Evolutionary conservation across 2,329 filamentous ascomycete genomes (phyloP), one percentile per base, ranked within the genome.

Genomic region (Aspergillus fijiensis): DNA sequence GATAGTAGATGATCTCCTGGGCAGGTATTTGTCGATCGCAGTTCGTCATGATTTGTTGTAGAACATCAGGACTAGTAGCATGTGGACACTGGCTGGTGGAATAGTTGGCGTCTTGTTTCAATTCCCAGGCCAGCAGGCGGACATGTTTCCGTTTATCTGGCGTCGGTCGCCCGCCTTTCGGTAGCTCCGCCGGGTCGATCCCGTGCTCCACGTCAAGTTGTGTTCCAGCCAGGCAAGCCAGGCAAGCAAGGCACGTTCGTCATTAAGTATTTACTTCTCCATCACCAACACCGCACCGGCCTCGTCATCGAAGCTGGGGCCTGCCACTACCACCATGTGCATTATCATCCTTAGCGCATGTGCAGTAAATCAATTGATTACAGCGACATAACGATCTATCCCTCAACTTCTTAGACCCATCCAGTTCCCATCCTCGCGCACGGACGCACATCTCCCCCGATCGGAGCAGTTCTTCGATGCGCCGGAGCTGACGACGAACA

Each of bases 1-100:
- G 62, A 69, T 59, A 59, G 61, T 64, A 56, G 63, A 67, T 60
- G 45, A 54, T 66, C 60, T 57, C 63, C 64, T 58, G 61, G 58
- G 61, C 62, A 58, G 39, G 51, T 55, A 31, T 29, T 23, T 57
- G 58, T 59, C 65, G 55, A 63, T 59, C 65, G 63, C 61, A 58
- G 69, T 60, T 68, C 74, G 69, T 77, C 73, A 74, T 77, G 73
- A 67, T 72, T 71, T 65, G 66, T 58, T 60, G 70, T 74, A 73
- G 25, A 55, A 67, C 49, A 55, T 59, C 39, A 54, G 62, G 54
- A 9, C 7, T 29, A 29, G 55, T 58, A 53, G 50, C 55, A 58
- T 53, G 61, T 42, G 27, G 14, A 54, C 16, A 25, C 25, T 57
- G 45, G 45, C 27, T 29, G 27, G 27, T 55, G 50, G 57, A 57